A percentile compares a stretch with the other conserved stretches of the same genome.
These are phyloP conservation scores for Blastocystis sp. DNA, from an alignment of 352 stramenopile genomes.

Conservation along the genomic window DNA sequence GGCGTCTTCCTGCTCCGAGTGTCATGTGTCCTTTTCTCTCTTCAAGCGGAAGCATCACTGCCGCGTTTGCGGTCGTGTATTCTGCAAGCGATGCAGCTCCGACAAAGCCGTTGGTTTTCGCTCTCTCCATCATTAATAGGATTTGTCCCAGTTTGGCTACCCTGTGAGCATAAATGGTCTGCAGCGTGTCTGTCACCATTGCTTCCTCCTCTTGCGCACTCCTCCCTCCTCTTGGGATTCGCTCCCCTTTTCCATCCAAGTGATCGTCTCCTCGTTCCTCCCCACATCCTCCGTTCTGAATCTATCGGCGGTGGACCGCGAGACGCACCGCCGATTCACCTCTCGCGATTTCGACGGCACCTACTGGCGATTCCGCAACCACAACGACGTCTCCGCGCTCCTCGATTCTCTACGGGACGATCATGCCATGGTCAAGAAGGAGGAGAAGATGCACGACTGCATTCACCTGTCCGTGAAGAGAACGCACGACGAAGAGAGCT, in stretches of 20 bases:
- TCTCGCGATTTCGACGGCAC: constrained; percentile 45
- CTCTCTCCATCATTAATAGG: background rate
- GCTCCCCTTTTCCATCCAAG: constrained; percentile 28
- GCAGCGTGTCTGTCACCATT: constrained; percentile 36
- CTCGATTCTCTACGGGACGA: background rate
- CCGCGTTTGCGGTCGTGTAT: constrained; percentile 50
- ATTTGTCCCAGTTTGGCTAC: constrained; percentile 53
- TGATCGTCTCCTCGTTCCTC: constrained; percentile 36
- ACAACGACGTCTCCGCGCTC: background rate
- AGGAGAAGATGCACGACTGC: background rate
- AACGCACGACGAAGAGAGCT: background rate
- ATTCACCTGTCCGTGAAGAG: background rate
- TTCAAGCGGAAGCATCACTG: constrained; percentile 49
- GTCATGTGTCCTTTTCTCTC: constrained; percentile 6
- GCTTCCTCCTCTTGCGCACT: background rate
- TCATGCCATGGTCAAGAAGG: background rate
- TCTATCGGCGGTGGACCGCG: constrained; percentile 6
- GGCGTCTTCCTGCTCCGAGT: constrained; percentile 1
- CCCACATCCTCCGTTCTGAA: background rate
- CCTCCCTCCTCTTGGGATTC: background rate
- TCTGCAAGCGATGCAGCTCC: constrained; percentile 18
- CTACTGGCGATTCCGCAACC: constrained; percentile 25
- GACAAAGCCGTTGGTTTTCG: background rate
- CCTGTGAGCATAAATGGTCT: background rate
- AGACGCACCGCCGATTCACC: constrained; percentile 48